A percentile compares a stretch with the other conserved stretches of the same genome.
phyloP scores from a whole-genome alignment of 2,329 filamentous ascomycete species.

The Gaeumannomyces tritici region DNA sequence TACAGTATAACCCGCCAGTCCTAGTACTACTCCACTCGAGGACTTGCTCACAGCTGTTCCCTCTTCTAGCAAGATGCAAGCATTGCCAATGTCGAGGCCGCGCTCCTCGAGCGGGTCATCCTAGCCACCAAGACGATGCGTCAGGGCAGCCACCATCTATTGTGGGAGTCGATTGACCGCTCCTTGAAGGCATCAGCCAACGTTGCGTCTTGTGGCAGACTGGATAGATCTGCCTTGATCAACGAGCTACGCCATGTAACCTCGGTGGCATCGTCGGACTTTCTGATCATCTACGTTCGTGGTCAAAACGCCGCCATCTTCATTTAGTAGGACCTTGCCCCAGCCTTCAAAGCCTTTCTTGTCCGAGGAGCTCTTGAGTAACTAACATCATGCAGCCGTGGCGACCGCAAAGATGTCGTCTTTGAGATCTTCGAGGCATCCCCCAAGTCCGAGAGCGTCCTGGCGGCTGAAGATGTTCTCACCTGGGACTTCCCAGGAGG shows the following conservation, averaged over 20 bases:
- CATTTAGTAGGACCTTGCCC: slow-evolving; percentile 10
- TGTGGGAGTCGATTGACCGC: not conserved
- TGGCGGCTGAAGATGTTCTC: slow-evolving; percentile 40
- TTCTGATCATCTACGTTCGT: slow-evolving; percentile 6
- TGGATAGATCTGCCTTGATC: not conserved
- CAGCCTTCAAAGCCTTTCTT: not conserved
- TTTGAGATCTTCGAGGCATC: slow-evolving; percentile 54
- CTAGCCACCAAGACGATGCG: slow-evolving; percentile 1
- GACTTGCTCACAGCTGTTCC: no score
- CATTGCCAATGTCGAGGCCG: not conserved
- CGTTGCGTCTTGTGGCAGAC: not conserved
- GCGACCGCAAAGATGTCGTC: slow-evolving; percentile 13
- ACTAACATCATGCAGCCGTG: not conserved
- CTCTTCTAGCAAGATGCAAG: not conserved
- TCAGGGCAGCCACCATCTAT: not conserved
- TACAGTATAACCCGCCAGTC: no score
- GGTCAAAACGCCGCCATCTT: slow-evolving; percentile 22
- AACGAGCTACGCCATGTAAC: not conserved
- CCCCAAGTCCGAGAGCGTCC: slow-evolving; percentile 38
- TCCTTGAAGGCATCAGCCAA: not conserved
- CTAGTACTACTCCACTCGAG: no score
- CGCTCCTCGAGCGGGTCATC: slow-evolving; percentile 2
- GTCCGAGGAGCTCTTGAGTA: not conserved
- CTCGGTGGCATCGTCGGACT: not conserved
- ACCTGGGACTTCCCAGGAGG: slow-evolving; percentile 50